Conservation (phyloP, 345 rosid genomes). For the Euphorbia pulcherrima region DNA sequence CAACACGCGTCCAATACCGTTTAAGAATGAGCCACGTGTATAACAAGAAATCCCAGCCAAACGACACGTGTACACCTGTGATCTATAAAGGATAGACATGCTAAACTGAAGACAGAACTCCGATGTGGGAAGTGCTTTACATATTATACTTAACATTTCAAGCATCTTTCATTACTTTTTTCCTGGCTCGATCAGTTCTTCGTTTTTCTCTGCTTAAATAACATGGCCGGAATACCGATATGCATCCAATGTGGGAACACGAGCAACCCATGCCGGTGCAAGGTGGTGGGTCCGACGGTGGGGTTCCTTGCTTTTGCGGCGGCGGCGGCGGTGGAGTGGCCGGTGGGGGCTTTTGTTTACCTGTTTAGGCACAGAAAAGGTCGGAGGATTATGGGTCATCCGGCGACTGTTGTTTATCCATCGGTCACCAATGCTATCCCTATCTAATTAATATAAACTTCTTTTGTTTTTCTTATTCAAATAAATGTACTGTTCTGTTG, state of each 20-base stretch:
- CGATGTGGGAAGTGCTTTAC: too few species aligned
- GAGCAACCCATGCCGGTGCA: conserved; percentile 78
- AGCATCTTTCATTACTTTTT: background rate
- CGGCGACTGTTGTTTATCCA: conserved; percentile 72
- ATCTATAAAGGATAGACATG: too few species aligned
- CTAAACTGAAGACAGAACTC: too few species aligned
- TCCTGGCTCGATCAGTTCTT: too few species aligned
- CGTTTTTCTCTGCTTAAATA: background rate
- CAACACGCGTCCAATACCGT: background rate
- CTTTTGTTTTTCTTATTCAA: too few species aligned
- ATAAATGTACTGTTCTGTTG: too few species aligned
- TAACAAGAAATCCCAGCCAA: background rate
- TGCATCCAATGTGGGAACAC: conserved; percentile 68
- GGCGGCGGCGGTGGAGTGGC: conserved; percentile 78
- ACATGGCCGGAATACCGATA: conserved; percentile 42
- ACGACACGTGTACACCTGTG: background rate
- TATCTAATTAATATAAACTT: too few species aligned
- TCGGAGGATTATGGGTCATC: conserved; percentile 81
- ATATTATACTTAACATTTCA: background rate
- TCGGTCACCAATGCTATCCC: conserved; percentile 55
- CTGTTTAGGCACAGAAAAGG: conserved; percentile 65
- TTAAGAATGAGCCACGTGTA: background rate
- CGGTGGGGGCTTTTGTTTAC: conserved; percentile 75
- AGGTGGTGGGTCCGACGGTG: conserved; percentile 76
- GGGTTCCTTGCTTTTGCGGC: conserved; percentile 74